phyloP scores from a whole-genome alignment of 345 rosid genomes.

The Gossypium australe region DNA sequence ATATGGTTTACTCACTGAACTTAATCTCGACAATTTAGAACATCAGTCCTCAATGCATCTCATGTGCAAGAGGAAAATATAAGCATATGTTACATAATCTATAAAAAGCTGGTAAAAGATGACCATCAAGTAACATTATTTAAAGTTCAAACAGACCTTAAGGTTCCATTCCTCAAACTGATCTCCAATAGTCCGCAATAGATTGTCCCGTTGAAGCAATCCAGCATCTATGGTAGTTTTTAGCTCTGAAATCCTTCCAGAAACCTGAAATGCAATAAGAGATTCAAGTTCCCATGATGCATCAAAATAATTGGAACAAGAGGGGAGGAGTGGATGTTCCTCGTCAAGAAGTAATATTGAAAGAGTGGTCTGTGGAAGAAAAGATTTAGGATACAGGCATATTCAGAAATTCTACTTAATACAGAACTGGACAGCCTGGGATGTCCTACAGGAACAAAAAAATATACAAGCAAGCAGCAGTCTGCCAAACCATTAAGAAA shows the following conservation, averaged over 20 bases:
- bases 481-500: neutral
- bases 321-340: neutral
- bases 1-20: constrained; percentile 5
- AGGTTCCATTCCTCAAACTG: constrained; percentile 78
- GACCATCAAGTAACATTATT: constrained; percentile 7
- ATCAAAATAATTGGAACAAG: neutral
- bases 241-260: constrained; percentile 64
- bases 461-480: constrained; percentile 1
- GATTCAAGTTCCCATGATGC: neutral
- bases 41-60: constrained; percentile 5
- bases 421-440: neutral
- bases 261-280: constrained; percentile 45
- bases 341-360: neutral
- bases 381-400: neutral
- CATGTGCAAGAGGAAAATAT: neutral
- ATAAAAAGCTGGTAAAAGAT: neutral
- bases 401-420: constrained; percentile 1
- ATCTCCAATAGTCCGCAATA: constrained; percentile 68
- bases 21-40: neutral
- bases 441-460: neutral
- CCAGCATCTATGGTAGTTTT: constrained; percentile 76
- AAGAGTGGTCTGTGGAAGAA: neutral
- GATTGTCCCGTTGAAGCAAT: constrained; percentile 46
- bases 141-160: constrained; percentile 43
- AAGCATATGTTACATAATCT: neutral